Percentiles rank a stretch among this genome's conserved stretches.
Evolutionary conservation across 2,329 filamentous ascomycete genomes (phyloP).

Genomic region (Escovopsis sp.): DNA sequence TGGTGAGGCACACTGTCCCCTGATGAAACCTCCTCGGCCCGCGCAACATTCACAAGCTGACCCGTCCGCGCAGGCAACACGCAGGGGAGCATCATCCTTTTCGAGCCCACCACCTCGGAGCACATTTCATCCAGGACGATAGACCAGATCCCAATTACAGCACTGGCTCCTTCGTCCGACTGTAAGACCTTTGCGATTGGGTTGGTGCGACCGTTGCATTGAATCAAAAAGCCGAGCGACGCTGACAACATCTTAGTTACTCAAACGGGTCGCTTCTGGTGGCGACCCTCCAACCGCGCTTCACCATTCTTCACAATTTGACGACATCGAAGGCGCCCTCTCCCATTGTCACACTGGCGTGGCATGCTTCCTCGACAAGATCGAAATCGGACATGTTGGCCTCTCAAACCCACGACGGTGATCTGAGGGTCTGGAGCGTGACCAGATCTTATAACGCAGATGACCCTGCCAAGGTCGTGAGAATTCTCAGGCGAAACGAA

Average conservation of each 20-base stretch:
- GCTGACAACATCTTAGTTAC: conserved; percentile 48
- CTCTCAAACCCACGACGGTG: conserved; percentile 80
- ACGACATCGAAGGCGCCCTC: conserved; percentile 74
- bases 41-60: conserved; percentile 6
- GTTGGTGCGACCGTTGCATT: conserved; percentile 26
- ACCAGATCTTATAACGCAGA: conserved; percentile 59
- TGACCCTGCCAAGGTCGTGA: conserved; percentile 75
- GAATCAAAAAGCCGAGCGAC: not conserved
- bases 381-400: conserved; percentile 98
- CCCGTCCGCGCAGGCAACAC: conserved; percentile 52
- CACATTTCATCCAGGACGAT: conserved; percentile 85
- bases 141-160: conserved; percentile 84
- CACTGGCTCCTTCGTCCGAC: conserved; percentile 75
- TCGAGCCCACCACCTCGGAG: conserved; percentile 85
- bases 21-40: not conserved
- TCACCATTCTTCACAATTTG: conserved; percentile 86
- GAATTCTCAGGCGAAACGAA: conserved; percentile 70
- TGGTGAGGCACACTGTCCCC: conserved; percentile 41
- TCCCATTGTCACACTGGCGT: conserved; percentile 72
- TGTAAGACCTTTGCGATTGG: conserved; percentile 94
- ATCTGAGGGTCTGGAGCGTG: conserved; percentile 92
- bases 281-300: conserved; percentile 75
- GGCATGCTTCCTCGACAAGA: conserved; percentile 91
- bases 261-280: conserved; percentile 90
- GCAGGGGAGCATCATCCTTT: conserved; percentile 85